Evolutionary conservation across 2,329 filamentous ascomycete species (phyloP), one percentile per base, ranked within the genome.

Genomic region (Tolypocladium album): DNA sequence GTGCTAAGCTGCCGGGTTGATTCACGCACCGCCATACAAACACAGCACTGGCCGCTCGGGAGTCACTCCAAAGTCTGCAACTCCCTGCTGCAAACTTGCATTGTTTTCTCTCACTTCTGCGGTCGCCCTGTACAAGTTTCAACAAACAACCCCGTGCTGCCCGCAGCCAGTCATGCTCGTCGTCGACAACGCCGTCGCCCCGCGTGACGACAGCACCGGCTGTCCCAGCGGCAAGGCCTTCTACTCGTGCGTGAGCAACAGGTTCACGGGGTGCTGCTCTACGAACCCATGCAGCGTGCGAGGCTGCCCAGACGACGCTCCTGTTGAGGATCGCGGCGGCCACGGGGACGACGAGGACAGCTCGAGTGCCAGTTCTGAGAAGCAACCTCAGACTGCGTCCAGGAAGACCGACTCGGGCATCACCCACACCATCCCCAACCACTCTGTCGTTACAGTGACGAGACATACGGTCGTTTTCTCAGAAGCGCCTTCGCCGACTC

Each of bases 231-330:
- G 69, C 60, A 64, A 63, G 24, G 39, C 57, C 38, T 79, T 70
- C 62, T 80, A 76, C 63, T 57, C 61, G 31, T 82, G 78, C 63
- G 61, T 56, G 17, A 47, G 58, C 56, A 75, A 68, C 63, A 62
- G 63, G 39, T 80, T 76, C 63, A 60, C 57, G 3, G 79, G 78
- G 22, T 83, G 81, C 64, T 83, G 80, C 66, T 66, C 69, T 17
- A 66, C 72, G 17, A 67, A 80, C 61, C 74, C 79, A 20, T 83
- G 81, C 65, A 59, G 62, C 4, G 57, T 68, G 56, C 53, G 59
- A 3, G 63, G 60, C 8, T 78, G 76, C 60, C 72, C 72, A 12
- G 64, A 61, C 42, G 55, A 61, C 5, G 53, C 50, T 15, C 2
- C 20, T n/a, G 17, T 22, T 22, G 50, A 20, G 6, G 6, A n/a